phyloP scores from a whole-genome alignment of 306 rosid genomes.

The Lathyrus oleraceus region DNA sequence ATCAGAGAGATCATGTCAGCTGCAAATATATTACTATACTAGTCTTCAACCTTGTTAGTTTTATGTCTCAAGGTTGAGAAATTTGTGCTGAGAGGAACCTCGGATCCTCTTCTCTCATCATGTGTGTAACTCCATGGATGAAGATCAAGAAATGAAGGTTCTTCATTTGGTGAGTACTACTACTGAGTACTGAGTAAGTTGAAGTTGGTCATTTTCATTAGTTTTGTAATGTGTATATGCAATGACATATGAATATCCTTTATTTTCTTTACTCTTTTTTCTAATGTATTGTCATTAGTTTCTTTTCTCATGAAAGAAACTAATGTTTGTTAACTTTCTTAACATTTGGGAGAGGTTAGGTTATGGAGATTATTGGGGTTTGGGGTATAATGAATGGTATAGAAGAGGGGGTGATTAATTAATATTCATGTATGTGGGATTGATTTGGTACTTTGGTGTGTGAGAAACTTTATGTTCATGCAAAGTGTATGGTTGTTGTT shows the following conservation, averaged over 20 bases:
- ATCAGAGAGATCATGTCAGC: constrained; percentile 99
- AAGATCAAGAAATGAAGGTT: background rate
- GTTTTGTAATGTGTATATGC: constrained; percentile 49
- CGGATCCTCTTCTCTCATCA: constrained; percentile 83
- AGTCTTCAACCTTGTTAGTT: constrained; percentile 54
- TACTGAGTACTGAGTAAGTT: constrained; percentile 27
- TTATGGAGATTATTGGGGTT: background rate
- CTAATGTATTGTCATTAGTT: constrained; percentile 39
- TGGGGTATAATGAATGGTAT: constrained; percentile 26
- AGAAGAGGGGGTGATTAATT: constrained; percentile 36
- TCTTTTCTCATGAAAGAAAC: background rate
- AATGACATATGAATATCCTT: constrained; percentile 40
- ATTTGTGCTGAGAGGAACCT: constrained; percentile 99
- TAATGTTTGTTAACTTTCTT: constrained; percentile 31
- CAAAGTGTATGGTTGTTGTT: constrained; percentile 8
- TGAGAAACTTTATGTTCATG: constrained; percentile 28
- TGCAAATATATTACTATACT: constrained; percentile 46
- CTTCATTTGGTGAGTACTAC: constrained; percentile 40
- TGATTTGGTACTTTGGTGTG: constrained; percentile 36
- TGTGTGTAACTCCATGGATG: background rate
- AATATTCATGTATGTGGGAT: constrained; percentile 34
- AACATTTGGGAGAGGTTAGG: constrained; percentile 12
- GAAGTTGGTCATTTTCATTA: constrained; percentile 47
- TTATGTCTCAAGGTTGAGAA: constrained; percentile 71
- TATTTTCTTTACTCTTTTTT: background rate